A percentile compares a stretch with the other conserved stretches of the same genome.
phyloP scores from a whole-genome alignment of 495 filamentous ascomycete species.

The Aspergillus biplanus region DNA sequence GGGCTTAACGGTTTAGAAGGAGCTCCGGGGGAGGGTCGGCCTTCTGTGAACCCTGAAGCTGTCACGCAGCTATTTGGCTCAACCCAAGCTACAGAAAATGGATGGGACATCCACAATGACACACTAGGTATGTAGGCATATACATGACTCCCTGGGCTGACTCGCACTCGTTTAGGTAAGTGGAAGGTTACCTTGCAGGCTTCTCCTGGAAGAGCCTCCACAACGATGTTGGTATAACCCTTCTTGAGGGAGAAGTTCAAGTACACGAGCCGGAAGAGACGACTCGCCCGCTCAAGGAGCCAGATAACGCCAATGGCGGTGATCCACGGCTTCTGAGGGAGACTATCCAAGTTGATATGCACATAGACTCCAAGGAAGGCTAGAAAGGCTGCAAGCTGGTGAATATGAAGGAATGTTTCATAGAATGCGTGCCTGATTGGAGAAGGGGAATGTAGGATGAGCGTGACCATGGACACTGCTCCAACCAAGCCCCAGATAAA shows the following conservation, averaged over 20 bases:
- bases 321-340: slow-evolving; percentile 66
- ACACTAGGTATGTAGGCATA: slow-evolving; percentile 81
- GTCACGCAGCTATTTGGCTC: slow-evolving; percentile 39
- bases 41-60: neutral
- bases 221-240: slow-evolving; percentile 45
- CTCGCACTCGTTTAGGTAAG: slow-evolving; percentile 73
- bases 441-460: slow-evolving; percentile 73
- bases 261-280: slow-evolving; percentile 59
- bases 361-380: slow-evolving; percentile 69
- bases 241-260: slow-evolving; percentile 56
- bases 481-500: slow-evolving; percentile 53
- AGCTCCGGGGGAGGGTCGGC: neutral
- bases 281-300: slow-evolving; percentile 62
- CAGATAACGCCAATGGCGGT: slow-evolving; percentile 65
- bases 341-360: slow-evolving; percentile 64
- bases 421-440: slow-evolving; percentile 87
- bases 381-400: slow-evolving; percentile 69
- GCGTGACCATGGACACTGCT: slow-evolving; percentile 62
- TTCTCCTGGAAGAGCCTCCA: slow-evolving; percentile 57
- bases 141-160: slow-evolving; percentile 77
- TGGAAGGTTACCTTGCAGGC: slow-evolving; percentile 68
- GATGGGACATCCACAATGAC: slow-evolving; percentile 69
- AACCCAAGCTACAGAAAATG: slow-evolving; percentile 62
- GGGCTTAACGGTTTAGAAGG: slow-evolving; percentile 17
- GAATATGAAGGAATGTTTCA: slow-evolving; percentile 79